phyloP scores from a whole-genome alignment of 371 early-diverging fungal genomes.

The Mortierella sp. region DNA sequence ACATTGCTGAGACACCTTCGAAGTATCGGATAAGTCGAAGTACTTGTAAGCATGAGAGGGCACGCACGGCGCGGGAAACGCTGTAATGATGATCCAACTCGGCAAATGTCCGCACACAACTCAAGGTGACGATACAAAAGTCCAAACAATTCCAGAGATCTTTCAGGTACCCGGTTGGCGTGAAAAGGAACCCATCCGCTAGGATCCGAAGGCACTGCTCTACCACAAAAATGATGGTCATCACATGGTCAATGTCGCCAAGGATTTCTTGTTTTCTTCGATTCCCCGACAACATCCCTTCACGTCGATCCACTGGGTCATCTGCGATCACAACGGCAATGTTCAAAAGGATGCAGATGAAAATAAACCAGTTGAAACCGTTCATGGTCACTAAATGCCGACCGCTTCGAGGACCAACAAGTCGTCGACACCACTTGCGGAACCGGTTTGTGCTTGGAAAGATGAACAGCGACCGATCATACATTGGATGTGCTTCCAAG shows the following conservation, averaged over 20 bases:
- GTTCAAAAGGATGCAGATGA: slow-evolving; percentile 54
- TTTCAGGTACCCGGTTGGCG: slow-evolving; percentile 60
- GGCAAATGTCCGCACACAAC: slow-evolving; percentile 58
- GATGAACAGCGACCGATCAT: slow-evolving; percentile 69
- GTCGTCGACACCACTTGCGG: slow-evolving; percentile 68
- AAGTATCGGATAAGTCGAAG: slow-evolving; percentile 60
- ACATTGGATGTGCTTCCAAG: slow-evolving; percentile 68
- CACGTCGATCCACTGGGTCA: slow-evolving; percentile 61
- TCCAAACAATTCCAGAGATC: slow-evolving; percentile 61
- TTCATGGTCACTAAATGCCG: slow-evolving; percentile 45
- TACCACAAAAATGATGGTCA: slow-evolving; percentile 53
- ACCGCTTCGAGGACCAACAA: slow-evolving; percentile 58
- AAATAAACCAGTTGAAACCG: slow-evolving; percentile 56
- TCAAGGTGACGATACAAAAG: slow-evolving; percentile 45
- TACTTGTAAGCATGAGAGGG: slow-evolving; percentile 56
- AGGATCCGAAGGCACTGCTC: slow-evolving; percentile 57
- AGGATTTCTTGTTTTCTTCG: slow-evolving; percentile 28
- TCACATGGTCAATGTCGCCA: slow-evolving; percentile 47
- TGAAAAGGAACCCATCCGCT: slow-evolving; percentile 57
- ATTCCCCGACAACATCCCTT: slow-evolving; percentile 19
- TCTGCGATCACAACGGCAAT: slow-evolving; percentile 59
- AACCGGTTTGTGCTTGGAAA: slow-evolving; percentile 62
- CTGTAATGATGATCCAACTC: slow-evolving; percentile 57
- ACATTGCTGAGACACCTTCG: slow-evolving; percentile 57
- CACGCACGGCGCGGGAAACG: slow-evolving; percentile 58